These are phyloP conservation scores for Hypoxylon crocopeplum DNA, from an alignment of 495 filamentous ascomycete species.

Conservation along the genomic window DNA sequence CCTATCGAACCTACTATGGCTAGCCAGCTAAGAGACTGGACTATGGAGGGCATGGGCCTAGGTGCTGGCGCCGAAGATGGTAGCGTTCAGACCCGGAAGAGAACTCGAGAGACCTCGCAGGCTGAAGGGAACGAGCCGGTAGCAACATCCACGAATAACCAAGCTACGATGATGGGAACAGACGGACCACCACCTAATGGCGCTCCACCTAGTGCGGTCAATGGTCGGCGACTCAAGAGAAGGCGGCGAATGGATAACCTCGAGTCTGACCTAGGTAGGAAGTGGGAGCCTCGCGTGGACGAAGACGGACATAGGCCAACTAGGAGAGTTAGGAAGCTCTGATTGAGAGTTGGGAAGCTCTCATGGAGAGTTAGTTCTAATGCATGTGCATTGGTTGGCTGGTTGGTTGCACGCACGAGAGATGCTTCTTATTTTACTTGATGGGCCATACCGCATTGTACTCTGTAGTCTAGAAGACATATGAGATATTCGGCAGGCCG, in stretches of 20 bases:
- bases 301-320: constrained; percentile 17
- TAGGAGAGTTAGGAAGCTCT: constrained; percentile 1
- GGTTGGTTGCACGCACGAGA: no score
- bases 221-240: constrained; percentile 7
- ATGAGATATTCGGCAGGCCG: no score
- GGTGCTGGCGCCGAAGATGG: background rate
- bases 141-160: background rate
- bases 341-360: background rate
- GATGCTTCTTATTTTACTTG: no score
- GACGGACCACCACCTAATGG: background rate
- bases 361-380: no score
- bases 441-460: no score
- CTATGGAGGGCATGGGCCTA: background rate
- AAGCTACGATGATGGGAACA: background rate
- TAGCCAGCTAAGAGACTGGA: background rate
- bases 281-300: constrained; percentile 25
- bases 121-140: background rate
- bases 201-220: background rate
- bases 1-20: background rate
- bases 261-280: constrained; percentile 12
- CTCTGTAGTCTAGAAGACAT: no score
- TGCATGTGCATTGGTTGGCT: no score
- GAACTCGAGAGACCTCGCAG: background rate
- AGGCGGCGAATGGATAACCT: constrained; percentile 18
- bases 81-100: background rate